Conservation (phyloP, 2,329 filamentous ascomycete genomes). For the Leptographium galeiforme region DNA sequence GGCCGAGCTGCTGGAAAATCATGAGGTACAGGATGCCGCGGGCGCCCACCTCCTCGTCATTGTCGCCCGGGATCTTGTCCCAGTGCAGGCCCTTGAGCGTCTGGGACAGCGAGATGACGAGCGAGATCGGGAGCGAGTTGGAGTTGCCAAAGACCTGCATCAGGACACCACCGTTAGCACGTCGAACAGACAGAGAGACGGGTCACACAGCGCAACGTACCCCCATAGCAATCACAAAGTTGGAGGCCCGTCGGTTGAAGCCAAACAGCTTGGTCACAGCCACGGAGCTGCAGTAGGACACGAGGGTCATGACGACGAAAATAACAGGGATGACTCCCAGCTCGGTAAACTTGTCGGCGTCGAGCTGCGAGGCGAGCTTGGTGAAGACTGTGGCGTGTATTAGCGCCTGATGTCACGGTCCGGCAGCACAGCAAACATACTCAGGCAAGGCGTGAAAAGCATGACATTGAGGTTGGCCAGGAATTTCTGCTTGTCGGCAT, state of each 20-base stretch:
- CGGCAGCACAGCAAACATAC: conserved; percentile 29
- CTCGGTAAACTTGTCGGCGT: conserved; percentile 76
- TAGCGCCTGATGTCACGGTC: not conserved
- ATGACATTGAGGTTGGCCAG: conserved; percentile 91
- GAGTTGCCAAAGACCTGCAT: conserved; percentile 82
- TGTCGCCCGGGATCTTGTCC: conserved; percentile 82
- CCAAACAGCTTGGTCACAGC: conserved; percentile 61
- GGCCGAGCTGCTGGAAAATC: conserved; percentile 94
- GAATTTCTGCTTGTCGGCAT: conserved; percentile 92
- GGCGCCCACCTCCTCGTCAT: conserved; percentile 86
- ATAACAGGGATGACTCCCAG: conserved; percentile 92
- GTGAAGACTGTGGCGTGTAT: conserved; percentile 63
- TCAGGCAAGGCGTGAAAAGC: conserved; percentile 92
- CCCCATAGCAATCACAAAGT: conserved; percentile 95
- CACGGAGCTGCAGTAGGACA: conserved; percentile 70
- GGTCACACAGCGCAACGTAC: conserved; percentile 15
- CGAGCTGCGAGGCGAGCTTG: conserved; percentile 89
- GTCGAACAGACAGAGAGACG: not conserved
- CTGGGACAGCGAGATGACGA: conserved; percentile 86
- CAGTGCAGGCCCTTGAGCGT: conserved; percentile 88
- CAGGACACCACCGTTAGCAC: not conserved
- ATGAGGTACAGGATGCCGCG: conserved; percentile 89
- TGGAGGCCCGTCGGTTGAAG: conserved; percentile 73
- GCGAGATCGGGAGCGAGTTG: conserved; percentile 91
- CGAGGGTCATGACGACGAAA: conserved; percentile 73